Conservation (phyloP, 441 rosid genomes). For the Euphorbia schlechtendalii region DNA sequence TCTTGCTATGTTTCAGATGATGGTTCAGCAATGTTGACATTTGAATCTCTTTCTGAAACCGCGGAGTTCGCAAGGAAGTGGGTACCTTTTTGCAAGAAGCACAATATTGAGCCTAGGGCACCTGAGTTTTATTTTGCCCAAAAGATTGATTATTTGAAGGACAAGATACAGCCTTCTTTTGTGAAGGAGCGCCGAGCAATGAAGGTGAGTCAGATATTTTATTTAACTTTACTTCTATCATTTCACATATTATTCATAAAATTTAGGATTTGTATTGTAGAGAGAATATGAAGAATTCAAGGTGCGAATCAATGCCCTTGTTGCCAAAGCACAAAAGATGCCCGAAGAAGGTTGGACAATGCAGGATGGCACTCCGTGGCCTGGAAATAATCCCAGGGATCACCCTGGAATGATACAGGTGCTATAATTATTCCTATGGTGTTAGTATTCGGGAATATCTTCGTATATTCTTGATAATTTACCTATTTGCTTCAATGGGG, state of each 20-base stretch:
- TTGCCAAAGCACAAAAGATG: conserved; percentile 92
- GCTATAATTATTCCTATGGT: conserved; percentile 11
- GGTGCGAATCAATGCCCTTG: conserved; percentile 96
- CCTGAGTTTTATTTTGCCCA: conserved; percentile 97
- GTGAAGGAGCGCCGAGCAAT: conserved; percentile 96
- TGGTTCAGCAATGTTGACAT: conserved; percentile 97
- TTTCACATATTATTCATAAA: background rate
- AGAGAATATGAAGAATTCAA: conserved; percentile 98
- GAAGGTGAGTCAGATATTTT: conserved; percentile 51
- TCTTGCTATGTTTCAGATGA: conserved; percentile 97
- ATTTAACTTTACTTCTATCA: background rate
- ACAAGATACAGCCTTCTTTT: conserved; percentile 94
- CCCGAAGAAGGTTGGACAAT: conserved; percentile 99
- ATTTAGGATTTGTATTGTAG: conserved; percentile 28
- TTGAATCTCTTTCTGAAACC: conserved; percentile 95
- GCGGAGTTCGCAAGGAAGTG: conserved; percentile 96
- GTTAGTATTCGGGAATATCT: background rate
- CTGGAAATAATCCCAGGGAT: conserved; percentile 95
- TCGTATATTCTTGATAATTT: background rate
- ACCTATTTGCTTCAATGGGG: conserved; percentile 9
- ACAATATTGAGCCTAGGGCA: conserved; percentile 91
- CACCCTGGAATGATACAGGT: conserved; percentile 99
- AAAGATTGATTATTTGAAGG: conserved; percentile 95
- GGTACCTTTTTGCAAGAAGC: conserved; percentile 99
- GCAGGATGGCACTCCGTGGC: conserved; percentile 99